Percentiles rank a stretch among this genome's conserved stretches.
These are phyloP conservation scores for Aegle marmelos DNA, from an alignment of 345 rosid genomes.

Conservation along the genomic window DNA sequence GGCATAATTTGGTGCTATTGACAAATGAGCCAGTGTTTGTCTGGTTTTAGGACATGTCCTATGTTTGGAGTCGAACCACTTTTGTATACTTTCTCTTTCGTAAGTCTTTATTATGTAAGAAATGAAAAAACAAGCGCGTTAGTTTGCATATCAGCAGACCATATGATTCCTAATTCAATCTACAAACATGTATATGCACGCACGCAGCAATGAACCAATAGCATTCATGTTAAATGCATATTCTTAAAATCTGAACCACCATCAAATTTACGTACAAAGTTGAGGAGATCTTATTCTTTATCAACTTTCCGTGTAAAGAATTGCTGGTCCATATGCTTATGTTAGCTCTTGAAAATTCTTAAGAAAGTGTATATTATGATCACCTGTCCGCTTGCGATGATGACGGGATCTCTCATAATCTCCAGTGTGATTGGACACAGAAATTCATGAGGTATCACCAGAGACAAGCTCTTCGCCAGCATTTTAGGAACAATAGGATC, in stretches of 20 bases:
- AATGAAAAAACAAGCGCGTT: background rate
- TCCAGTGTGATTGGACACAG: constrained; percentile 79
- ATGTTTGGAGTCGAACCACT: constrained; percentile 72
- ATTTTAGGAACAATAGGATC: constrained; percentile 33
- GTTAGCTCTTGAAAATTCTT: too few relatives aligned
- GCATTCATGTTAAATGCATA: too few relatives aligned
- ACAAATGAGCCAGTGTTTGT: constrained; percentile 50
- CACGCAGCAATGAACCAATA: too few relatives aligned
- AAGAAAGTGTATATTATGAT: background rate
- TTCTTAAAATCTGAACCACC: too few relatives aligned
- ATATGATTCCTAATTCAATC: background rate
- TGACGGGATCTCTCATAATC: constrained; percentile 79
- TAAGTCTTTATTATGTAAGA: constrained; percentile 40
- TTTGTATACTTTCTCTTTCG: constrained; percentile 67
- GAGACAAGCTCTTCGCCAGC: constrained; percentile 39
- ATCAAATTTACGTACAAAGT: too few relatives aligned
- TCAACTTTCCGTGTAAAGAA: too few relatives aligned
- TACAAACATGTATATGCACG: too few relatives aligned
- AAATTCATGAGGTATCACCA: constrained; percentile 70
- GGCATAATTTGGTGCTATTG: constrained; percentile 66
- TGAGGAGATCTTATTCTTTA: too few relatives aligned
- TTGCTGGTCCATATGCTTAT: too few relatives aligned
- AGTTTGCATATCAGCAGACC: background rate
- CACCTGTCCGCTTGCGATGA: constrained; percentile 81
- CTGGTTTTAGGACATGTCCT: constrained; percentile 74